A percentile compares a stretch with the other conserved stretches of the same genome.
These are phyloP conservation scores for Metschnikowia noctiluminum DNA, from an alignment of 805 yeast genomes.

Conservation along the genomic window DNA sequence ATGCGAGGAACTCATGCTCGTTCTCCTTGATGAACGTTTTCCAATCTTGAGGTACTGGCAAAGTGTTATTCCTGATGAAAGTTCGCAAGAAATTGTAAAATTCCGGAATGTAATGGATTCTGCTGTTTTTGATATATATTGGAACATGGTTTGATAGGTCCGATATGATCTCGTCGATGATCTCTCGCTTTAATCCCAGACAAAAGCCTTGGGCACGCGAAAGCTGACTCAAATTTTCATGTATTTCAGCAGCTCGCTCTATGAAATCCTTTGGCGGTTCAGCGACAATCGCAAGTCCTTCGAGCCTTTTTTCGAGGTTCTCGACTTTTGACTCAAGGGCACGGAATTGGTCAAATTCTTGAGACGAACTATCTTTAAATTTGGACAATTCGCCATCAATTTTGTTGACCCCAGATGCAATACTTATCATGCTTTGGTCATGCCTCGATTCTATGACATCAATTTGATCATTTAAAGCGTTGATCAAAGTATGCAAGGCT, in stretches of 20 bases:
- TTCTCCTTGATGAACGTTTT: conserved; percentile 22
- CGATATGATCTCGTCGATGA: conserved; percentile 20
- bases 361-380: conserved; percentile 2
- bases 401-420: conserved; percentile 18
- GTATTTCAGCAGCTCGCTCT: conserved; percentile 16
- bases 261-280: conserved; percentile 16
- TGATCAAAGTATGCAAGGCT: conserved; percentile 16
- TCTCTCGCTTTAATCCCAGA: conserved; percentile 15
- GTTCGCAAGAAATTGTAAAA: conserved; percentile 33
- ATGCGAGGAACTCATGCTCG: conserved; percentile 19
- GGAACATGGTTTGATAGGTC: conserved; percentile 32
- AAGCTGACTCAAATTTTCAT: conserved; percentile 16
- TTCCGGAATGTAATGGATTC: conserved; percentile 38
- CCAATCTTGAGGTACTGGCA: conserved; percentile 22
- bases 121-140: conserved; percentile 28
- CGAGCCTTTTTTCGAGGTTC: conserved; percentile 12
- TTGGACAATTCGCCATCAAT: conserved; percentile 15
- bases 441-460: conserved; percentile 19
- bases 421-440: conserved; percentile 12
- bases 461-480: conserved; percentile 18
- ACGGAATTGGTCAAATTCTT: neutral
- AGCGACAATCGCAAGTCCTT: conserved; percentile 6
- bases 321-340: conserved; percentile 14
- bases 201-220: conserved; percentile 14
- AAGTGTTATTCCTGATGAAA: conserved; percentile 28